Evolutionary conservation across 2,329 filamentous ascomycete species (phyloP).

Genomic region (Phoma sp.): DNA sequence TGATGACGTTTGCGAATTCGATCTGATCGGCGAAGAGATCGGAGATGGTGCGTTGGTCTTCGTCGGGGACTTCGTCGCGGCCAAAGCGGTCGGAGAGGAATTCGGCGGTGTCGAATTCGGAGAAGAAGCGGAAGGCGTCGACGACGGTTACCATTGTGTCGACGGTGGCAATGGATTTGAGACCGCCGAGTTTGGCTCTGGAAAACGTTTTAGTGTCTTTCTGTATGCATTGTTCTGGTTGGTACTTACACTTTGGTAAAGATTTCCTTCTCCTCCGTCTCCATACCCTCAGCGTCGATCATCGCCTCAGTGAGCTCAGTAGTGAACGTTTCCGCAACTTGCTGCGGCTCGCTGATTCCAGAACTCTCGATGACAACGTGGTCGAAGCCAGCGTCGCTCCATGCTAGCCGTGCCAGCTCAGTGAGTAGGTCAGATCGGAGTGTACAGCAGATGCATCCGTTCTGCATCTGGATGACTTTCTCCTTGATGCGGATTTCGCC

Average conservation of each 20-base stretch:
- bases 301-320: constrained; percentile 55
- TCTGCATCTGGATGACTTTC: constrained; percentile 71
- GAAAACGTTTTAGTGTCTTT: too few species aligned
- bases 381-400: constrained; percentile 65
- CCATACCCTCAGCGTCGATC: constrained; percentile 50
- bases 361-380: constrained; percentile 76
- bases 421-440: constrained; percentile 73
- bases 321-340: constrained; percentile 76
- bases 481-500: constrained; percentile 63
- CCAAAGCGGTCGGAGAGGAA: constrained; percentile 68
- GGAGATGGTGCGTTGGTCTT: constrained; percentile 76
- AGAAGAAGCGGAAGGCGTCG: constrained; percentile 74
- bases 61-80: constrained; percentile 61
- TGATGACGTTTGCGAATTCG: constrained; percentile 76
- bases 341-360: constrained; percentile 74
- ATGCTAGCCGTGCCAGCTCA: constrained; percentile 69
- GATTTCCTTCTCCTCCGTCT: constrained; percentile 53
- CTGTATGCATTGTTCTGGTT: too few species aligned
- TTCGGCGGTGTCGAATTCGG: constrained; percentile 74
- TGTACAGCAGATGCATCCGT: constrained; percentile 77
- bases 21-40: constrained; percentile 80
- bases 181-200: constrained; percentile 58
- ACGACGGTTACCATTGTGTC: constrained; percentile 77
- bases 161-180: constrained; percentile 69
- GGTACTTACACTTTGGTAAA: constrained; percentile 54